Base-by-base conservation (phyloP, 2,329 filamentous ascomycete species). In the Aspergillus sp. region DNA sequence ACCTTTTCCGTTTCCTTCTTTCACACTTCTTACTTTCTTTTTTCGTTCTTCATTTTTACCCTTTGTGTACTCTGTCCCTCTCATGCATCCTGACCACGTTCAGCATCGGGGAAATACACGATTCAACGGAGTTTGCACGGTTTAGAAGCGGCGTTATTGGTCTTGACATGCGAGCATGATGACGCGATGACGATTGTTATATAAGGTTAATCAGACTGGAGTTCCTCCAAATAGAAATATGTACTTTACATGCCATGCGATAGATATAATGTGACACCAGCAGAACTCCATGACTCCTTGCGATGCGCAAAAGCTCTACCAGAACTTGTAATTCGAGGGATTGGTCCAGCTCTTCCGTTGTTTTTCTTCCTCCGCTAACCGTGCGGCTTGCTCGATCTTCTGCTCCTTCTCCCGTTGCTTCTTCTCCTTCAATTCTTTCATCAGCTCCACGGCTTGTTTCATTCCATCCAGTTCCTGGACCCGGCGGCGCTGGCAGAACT, bases 361-460 rank as follows among this genome's bases (percentile, higher is more conserved):
- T 52, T 67, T 73, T 60, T 79, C 77, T 60, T 79, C 75, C 61
- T 75, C 75, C 20, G 68, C 71, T 49, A 69, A 65, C 31, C 72
- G 73, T 54, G 69, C 68, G 46, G 72, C 72, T 57, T 77, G 75
- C 49, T 73, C 72, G 14, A 69, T 70, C 58, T 75, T 74, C 52
- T 73, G 71, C 55, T 80, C 79, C 64, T 79, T 80, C 49, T 80
- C 77, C 60, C 73, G 75, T 66, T 87, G 83, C 71, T 87, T 85
- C 74, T 90, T 87, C 4, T 83, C 81, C 70, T 90, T 87, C 75
- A 92, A 87, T 68, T 85, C 82, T 70, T 90, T 87, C 75, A 94
- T 89, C 59, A 95, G 85, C 72, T 96, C 91, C 57, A 96, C 89
- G 4, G 90, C 90, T 65, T 92, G 83, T 74, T 90, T 90, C 87